Percentiles rank a stretch among this genome's conserved stretches.
These are phyloP conservation scores for Juncus inflexus DNA, from an alignment of 176 grass and related monocot genomes.

Conservation along the genomic window DNA sequence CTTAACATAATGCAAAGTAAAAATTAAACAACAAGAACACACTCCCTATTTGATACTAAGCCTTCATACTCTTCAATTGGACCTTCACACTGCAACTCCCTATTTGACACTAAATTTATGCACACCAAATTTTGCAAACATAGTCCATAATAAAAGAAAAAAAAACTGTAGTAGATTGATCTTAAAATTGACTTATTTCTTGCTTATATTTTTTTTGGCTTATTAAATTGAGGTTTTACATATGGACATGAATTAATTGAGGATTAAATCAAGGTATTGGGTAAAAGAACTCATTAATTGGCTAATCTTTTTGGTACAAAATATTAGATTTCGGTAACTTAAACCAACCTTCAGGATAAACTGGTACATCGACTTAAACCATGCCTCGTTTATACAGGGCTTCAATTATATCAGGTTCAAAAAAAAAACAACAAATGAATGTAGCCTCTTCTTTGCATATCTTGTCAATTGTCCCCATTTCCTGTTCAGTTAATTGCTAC, in stretches of 20 bases:
- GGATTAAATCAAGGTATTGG: no score
- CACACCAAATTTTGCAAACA: conserved; percentile 13
- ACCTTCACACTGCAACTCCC: conserved; percentile 89
- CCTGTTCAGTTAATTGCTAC: no score
- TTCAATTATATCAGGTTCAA: conserved; percentile 75
- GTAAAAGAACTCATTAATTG: no score
- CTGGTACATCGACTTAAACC: conserved; percentile 82
- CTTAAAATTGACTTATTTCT: no score
- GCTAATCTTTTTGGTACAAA: background rate
- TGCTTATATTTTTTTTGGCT: no score
- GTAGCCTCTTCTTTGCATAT: conserved; percentile 92
- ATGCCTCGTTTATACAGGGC: conserved; percentile 72
- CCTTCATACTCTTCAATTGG: conserved; percentile 89
- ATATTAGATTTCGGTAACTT: conserved; percentile 46
- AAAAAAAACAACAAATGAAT: conserved; percentile 90
- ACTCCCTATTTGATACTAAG: no score
- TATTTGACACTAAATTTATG: conserved; percentile 79
- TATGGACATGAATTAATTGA: no score
- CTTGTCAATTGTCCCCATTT: no score
- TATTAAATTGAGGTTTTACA: no score
- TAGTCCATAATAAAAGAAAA: background rate
- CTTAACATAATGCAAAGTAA: no score
- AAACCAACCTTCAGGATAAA: conserved; percentile 81
- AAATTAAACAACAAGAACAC: background rate
- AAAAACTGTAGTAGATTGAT: no score